Base-by-base conservation (phyloP, 176 grass and related monocot species). In the Dendrocalamus sinicus region DNA sequence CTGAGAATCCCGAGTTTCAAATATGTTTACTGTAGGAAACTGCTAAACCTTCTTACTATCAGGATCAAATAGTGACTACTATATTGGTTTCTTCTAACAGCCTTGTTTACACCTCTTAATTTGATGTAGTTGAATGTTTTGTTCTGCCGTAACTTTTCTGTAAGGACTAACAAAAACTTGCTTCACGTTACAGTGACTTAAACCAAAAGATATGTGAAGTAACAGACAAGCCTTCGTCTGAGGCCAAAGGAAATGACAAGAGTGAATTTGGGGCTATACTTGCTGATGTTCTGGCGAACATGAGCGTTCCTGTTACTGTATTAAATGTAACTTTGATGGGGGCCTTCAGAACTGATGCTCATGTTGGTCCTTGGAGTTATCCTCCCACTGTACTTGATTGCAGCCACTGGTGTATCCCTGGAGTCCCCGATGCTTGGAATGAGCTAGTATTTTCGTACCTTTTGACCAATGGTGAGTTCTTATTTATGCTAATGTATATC, bases 351-450 rank as follows among this genome's bases (percentile, higher is more conserved):
- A 98, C 81, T 67, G 96, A 98, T 89, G 96, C 96, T 7, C 96
- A 99, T 81, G 88, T 99, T 73, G 96, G 96, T 15, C 86, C 85
- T 26, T 96, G 89, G 91, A 99, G 93, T 77, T 88, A 96, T 90
- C 96, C 96, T 76, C 89, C 86, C 7, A 99, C 90, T 68, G 67
- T 99, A 82, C 88, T 94, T 65, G 96, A 99, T 82, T 99, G 94
- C 86, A 99, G 96, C 83, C 96, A 99, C 72, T 99, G 94, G 96
- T 99, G 96, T 86, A 88, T 99, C 13, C 94, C 96, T 68, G 96
- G 96, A 86, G 92, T 96, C 43, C 96, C 96, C 0, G 96, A 99
- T 94, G 84, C 92, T 72, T 99, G 96, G 96, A 99, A 96, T 58
- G 55, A 58, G 3, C 55, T 58, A n/a, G 19, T 58, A 58, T 9